Percentiles rank a stretch among this genome's conserved stretches.
Conservation (phyloP, 805 yeast species). For the Cephaloascus fragrans region DNA sequence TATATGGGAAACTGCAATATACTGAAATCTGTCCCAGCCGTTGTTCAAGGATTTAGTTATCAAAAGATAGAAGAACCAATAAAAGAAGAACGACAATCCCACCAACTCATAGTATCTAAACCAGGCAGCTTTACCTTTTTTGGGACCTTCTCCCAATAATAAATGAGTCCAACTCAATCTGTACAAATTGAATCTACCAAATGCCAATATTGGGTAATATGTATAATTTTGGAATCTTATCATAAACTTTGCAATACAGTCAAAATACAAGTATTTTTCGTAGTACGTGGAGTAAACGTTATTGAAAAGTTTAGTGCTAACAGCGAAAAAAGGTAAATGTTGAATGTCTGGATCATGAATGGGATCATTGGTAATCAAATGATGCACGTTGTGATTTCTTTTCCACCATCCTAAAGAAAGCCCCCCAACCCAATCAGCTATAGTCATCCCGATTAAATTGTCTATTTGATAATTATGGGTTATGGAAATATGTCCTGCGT, state of each 20-base stretch:
- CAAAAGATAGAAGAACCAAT: constrained; percentile 72
- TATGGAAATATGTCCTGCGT: constrained; percentile 79
- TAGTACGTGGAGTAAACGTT: constrained; percentile 75
- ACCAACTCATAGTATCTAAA: constrained; percentile 67
- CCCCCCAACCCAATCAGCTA: constrained; percentile 83
- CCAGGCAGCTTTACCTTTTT: constrained; percentile 79
- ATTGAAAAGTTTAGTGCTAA: constrained; percentile 59
- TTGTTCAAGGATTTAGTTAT: constrained; percentile 43
- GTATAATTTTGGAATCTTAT: constrained; percentile 59
- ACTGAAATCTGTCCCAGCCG: constrained; percentile 43
- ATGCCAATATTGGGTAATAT: constrained; percentile 70
- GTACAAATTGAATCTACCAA: constrained; percentile 82
- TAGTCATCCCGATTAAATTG: constrained; percentile 58
- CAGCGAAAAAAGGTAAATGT: constrained; percentile 87
- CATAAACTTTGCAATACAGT: constrained; percentile 45
- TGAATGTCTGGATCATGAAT: constrained; percentile 93
- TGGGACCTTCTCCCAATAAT: constrained; percentile 69
- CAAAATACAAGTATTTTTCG: constrained; percentile 58
- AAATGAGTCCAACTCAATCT: constrained; percentile 74
- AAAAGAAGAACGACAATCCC: constrained; percentile 62
- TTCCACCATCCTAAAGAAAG: constrained; percentile 94
- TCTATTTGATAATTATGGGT: constrained; percentile 75
- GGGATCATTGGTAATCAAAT: constrained; percentile 84
- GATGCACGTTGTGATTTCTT: constrained; percentile 89
- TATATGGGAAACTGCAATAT: constrained; percentile 63